Conservation (phyloP, 331 rosid genomes). For the Telfairia occidentalis region DNA sequence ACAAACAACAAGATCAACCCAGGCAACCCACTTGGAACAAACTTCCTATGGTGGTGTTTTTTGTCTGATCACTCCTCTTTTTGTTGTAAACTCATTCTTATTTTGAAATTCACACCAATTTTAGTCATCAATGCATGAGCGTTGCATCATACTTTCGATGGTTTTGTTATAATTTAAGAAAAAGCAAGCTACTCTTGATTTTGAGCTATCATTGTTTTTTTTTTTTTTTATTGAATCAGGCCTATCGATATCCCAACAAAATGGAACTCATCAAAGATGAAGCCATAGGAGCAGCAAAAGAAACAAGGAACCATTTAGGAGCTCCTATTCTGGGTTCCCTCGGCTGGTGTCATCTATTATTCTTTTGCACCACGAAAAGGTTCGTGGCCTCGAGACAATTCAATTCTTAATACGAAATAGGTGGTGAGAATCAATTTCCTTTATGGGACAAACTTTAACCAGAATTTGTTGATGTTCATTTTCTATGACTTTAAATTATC, state of each 20-base stretch:
- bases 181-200: neutral
- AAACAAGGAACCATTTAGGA: slow-evolving; percentile 15
- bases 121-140: neutral
- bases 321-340: slow-evolving; percentile 9
- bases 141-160: neutral
- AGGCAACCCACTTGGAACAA: neutral
- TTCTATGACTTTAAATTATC: neutral
- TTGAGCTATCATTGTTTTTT: neutral
- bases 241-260: slow-evolving; percentile 11
- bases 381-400: neutral
- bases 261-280: slow-evolving; percentile 12
- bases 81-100: neutral
- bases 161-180: neutral
- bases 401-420: neutral
- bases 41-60: neutral
- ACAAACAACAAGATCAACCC: neutral
- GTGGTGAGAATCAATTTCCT: neutral
- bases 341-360: neutral
- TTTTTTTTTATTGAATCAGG: slow-evolving; percentile 6
- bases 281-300: slow-evolving; percentile 10
- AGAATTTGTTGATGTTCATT: neutral
- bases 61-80: neutral
- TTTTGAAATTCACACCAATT: neutral
- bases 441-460: neutral
- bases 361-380: neutral